Evolutionary conservation across 2,329 filamentous ascomycete species (phyloP).

Genomic region (Ramichloridium luteum): DNA sequence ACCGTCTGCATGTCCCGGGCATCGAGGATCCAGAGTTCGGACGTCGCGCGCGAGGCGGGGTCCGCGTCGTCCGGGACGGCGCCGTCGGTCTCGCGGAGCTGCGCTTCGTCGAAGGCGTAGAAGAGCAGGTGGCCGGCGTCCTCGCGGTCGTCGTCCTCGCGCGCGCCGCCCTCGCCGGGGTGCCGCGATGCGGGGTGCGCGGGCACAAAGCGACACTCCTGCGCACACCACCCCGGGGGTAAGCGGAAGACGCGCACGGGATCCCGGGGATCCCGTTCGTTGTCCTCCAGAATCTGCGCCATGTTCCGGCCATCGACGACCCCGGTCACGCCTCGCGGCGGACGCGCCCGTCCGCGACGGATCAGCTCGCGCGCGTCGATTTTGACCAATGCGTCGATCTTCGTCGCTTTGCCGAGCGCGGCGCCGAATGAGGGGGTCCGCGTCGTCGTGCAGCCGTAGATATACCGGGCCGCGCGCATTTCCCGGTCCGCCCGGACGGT

Average conservation of each 20-base stretch:
- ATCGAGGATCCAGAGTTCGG: conserved; percentile 58
- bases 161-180: too few relatives aligned
- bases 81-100: conserved; percentile 31
- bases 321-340: conserved; percentile 38
- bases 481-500: conserved; percentile 42
- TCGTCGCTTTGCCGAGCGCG: conserved; percentile 51
- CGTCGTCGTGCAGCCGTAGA: conserved; percentile 56
- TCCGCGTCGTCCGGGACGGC: conserved; percentile 26
- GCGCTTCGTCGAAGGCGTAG: conserved; percentile 58
- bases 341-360: conserved; percentile 31
- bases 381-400: conserved; percentile 55
- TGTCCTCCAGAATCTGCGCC: conserved; percentile 38
- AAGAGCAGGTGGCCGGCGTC: conserved; percentile 57
- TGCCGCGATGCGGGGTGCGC: conserved; percentile 3
- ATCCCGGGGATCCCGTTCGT: conserved; percentile 23
- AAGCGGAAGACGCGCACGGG: conserved; percentile 51
- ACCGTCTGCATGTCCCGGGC: conserved; percentile 50
- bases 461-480: conserved; percentile 47
- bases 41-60: conserved; percentile 28
- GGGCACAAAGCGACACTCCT: conserved; percentile 55
- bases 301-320: conserved; percentile 49
- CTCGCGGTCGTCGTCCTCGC: conserved; percentile 30
- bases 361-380: conserved; percentile 46
- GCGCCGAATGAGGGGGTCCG: conserved; percentile 44
- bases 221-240: conserved; percentile 49